phyloP scores from a whole-genome alignment of 2,329 filamentous ascomycete species.

The Aspergillus chevalieri region DNA sequence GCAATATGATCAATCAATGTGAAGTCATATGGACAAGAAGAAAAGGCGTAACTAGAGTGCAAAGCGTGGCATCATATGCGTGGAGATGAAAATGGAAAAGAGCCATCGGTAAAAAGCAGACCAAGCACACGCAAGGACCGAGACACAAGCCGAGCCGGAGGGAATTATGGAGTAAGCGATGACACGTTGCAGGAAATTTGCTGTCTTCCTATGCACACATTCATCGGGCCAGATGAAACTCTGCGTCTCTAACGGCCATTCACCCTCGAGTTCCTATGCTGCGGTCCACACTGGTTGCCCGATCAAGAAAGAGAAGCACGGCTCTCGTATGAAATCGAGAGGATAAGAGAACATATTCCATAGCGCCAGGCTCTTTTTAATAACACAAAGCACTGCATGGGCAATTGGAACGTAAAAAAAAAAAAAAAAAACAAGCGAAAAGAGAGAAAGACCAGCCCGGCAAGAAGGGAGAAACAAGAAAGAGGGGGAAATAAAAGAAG shows the following conservation, averaged over 20 bases:
- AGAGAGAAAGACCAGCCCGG: neutral
- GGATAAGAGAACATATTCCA: constrained; percentile 14
- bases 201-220: neutral
- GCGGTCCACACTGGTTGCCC: neutral
- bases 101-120: neutral
- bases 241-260: neutral
- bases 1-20: neutral
- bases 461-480: neutral
- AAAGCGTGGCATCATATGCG: neutral
- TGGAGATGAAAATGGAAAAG: neutral
- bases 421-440: constrained; percentile 6
- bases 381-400: constrained; percentile 14
- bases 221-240: neutral
- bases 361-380: constrained; percentile 32
- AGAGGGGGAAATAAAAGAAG: neutral
- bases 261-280: neutral
- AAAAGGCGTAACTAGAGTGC: neutral
- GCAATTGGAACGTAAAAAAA: constrained; percentile 6
- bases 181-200: neutral
- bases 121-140: neutral
- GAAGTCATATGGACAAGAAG: neutral
- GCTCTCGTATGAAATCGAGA: constrained; percentile 8
- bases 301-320: neutral
- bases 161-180: neutral
- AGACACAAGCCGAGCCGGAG: neutral